A percentile compares a stretch with the other conserved stretches of the same genome.
phyloP scores from a whole-genome alignment of 1,284 basidiomycete species.

The Kwoniella shivajii region DNA sequence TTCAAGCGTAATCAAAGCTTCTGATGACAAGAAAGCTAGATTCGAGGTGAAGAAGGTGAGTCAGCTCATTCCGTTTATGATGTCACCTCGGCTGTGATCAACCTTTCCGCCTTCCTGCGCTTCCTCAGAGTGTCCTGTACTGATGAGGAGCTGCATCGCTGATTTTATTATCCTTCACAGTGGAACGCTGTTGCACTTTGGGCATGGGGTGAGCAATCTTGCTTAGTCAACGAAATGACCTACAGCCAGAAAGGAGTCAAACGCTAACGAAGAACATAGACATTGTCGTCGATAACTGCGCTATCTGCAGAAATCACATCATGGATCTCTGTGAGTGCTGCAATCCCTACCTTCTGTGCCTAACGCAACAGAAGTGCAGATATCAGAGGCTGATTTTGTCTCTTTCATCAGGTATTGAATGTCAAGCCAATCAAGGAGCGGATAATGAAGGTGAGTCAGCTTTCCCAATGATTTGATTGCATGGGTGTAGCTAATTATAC shows the following conservation, averaged over 20 bases:
- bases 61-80: not conserved
- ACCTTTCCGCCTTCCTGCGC: too few relatives aligned
- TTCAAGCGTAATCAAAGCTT: conserved; percentile 19
- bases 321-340: conserved; percentile 87
- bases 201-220: conserved; percentile 78
- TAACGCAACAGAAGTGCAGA: too few relatives aligned
- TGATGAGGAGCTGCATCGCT: conserved; percentile 4
- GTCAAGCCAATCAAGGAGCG: conserved; percentile 97
- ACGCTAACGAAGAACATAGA: conserved; percentile 59
- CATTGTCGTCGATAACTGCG: conserved; percentile 94
- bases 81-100: not conserved
- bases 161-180: conserved; percentile 55
- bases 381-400: not conserved
- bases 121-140: too few relatives aligned
- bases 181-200: conserved; percentile 96
- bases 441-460: conserved; percentile 67
- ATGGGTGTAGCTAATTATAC: not conserved
- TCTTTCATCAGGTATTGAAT: conserved; percentile 84
- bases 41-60: conserved; percentile 95
- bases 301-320: conserved; percentile 95
- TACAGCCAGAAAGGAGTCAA: not conserved
- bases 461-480: not conserved
- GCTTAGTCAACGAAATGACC: not conserved
- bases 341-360: not conserved
- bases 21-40: conserved; percentile 62